Base-by-base conservation (phyloP, 192 early-diverging fungal genomes). In the Backusella circina region DNA sequence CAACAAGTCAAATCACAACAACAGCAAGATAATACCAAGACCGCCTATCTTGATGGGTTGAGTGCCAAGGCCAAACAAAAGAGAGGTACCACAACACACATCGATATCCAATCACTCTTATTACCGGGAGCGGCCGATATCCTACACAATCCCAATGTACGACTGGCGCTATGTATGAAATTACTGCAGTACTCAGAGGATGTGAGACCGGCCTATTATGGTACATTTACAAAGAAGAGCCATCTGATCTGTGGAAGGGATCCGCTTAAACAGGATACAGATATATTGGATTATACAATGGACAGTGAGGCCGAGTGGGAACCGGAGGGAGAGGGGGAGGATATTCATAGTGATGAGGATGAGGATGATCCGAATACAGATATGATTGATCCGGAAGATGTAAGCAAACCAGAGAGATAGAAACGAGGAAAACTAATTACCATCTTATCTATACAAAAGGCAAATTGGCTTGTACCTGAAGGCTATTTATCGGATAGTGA, bases 251-350 rank as follows among this genome's bases (percentile, higher is more conserved):
- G 77, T 8, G 89, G 87, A 13, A 85, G 89, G 21, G 78, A 83
- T 2, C 92, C 93, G 18, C 90, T 94, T 80, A 82, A 77, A 32
- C 82, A 77, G 61, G 96, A 95, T 73, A 82, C 80, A 8, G 74
- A 51, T 1, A 35, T 86, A 35, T 50, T 97, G 10, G 92, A 98
- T 71, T 98, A 98, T 72, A 93, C 93, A 5, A 83, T 93, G 73
- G 96, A 98, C 75, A 95, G 93, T 75, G 95, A 95, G 64, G 91
- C 89, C 0, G 96, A 96, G 81, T 98, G 96, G 96, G 94, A 94
- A 36, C 90, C 88, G 33, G 94, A 95, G 38, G 96, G 93, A 36
- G 93, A 93, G 72, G 96, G 96, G 21, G 96, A 98, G 73, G 94
- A 96, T 61, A 83, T 92, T 15, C 86, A 84, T 50, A 92, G 89